phyloP scores from a whole-genome alignment of 768 basidiomycete species.

The Tricholoma hemisulphureum region DNA sequence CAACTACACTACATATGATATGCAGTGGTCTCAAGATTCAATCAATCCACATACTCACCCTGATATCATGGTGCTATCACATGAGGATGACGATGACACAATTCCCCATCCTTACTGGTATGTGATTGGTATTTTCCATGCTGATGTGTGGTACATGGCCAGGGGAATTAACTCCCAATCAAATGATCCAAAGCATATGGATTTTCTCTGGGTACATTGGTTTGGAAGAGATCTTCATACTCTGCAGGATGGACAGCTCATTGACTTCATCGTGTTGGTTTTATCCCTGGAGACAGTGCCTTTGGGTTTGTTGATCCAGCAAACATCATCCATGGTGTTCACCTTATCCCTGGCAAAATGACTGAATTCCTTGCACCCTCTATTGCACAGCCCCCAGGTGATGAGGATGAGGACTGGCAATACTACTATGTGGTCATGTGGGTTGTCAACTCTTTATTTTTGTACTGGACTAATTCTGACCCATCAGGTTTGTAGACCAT shows the following conservation, averaged over 20 bases:
- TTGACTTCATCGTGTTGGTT: slow-evolving; percentile 37
- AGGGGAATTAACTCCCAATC: no score
- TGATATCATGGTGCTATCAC: no score
- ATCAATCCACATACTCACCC: slow-evolving; percentile 31
- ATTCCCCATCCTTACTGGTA: slow-evolving; percentile 24
- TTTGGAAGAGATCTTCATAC: slow-evolving; percentile 26
- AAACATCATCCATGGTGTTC: slow-evolving; percentile 33
- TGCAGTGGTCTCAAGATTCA: slow-evolving; percentile 34
- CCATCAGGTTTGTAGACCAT: no score
- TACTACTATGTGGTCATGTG: no score
- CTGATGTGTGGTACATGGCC: slow-evolving; percentile 12
- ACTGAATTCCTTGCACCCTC: no score
- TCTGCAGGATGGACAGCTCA: slow-evolving; percentile 23
- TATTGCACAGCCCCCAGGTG: no score
- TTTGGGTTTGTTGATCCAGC: slow-evolving; percentile 48
- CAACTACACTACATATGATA: slow-evolving; percentile 43
- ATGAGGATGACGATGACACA: slow-evolving; percentile 2
- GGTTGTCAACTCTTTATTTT: no score
- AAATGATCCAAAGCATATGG: slow-evolving; percentile 24
- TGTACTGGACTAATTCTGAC: no score
- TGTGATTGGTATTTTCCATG: slow-evolving; percentile 25
- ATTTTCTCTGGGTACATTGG: slow-evolving; percentile 44
- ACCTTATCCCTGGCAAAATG: no score
- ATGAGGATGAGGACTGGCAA: no score
- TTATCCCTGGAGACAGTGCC: slow-evolving; percentile 30